Percentiles rank a stretch among this genome's conserved stretches.
These are phyloP conservation scores for Apocynum venetum DNA, from an alignment of 257 asterid genomes.

Conservation along the genomic window DNA sequence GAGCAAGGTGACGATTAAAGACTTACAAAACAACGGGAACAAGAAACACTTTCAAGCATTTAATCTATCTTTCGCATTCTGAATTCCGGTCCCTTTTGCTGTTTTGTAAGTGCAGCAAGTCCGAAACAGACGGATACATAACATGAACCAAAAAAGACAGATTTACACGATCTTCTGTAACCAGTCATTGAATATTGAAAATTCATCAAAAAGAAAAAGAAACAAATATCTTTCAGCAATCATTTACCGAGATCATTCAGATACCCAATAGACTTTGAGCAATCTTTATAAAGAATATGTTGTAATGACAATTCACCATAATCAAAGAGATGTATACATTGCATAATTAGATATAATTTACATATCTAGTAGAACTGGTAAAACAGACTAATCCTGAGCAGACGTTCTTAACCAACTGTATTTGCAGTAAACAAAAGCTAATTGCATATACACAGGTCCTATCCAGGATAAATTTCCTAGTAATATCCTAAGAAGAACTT, in stretches of 20 bases:
- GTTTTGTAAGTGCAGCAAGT: too few relatives aligned
- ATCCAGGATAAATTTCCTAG: slow-evolving; percentile 1
- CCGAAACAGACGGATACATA: too few relatives aligned
- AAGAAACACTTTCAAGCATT: too few relatives aligned
- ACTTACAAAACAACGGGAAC: too few relatives aligned
- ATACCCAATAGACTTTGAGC: neutral
- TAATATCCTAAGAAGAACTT: neutral
- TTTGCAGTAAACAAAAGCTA: slow-evolving; percentile 5
- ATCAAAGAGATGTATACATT: neutral
- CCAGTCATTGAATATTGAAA: neutral
- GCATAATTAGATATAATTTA: neutral
- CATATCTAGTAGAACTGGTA: neutral
- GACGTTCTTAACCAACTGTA: neutral
- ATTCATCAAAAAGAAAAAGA: neutral
- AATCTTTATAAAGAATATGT: neutral
- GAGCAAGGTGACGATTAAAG: too few relatives aligned
- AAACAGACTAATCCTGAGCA: neutral
- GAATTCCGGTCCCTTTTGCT: too few relatives aligned
- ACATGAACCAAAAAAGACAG: too few relatives aligned
- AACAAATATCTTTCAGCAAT: neutral
- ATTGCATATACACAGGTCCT: slow-evolving; percentile 16
- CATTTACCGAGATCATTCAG: neutral
- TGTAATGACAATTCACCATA: neutral
- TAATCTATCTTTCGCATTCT: too few relatives aligned
- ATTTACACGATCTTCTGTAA: neutral